These are phyloP conservation scores for Aureobasidium sp. DNA, from an alignment of 2,329 filamentous ascomycete species.

Conservation along the genomic window DNA sequence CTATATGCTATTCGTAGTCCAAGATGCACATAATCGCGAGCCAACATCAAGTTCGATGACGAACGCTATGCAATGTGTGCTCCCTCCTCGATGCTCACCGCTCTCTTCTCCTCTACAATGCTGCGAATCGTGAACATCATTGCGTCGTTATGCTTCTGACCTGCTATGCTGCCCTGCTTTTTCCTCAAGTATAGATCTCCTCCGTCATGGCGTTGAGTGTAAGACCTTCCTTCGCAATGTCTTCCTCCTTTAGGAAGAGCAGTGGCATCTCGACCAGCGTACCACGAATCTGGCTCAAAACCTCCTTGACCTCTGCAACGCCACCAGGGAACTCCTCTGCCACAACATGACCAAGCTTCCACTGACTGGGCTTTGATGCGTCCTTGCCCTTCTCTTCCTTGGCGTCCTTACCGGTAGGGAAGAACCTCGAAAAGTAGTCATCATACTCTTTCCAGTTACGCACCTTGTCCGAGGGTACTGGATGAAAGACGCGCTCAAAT, in stretches of 20 bases:
- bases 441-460: constrained; percentile 67
- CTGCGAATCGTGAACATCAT: not conserved
- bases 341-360: constrained; percentile 82
- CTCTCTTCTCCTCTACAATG: not conserved
- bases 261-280: constrained; percentile 76
- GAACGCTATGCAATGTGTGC: not conserved
- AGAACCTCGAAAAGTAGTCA: constrained; percentile 59
- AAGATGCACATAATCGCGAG: not conserved
- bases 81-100: not conserved
- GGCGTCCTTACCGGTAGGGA: constrained; percentile 41
- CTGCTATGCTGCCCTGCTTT: not conserved
- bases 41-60: not conserved
- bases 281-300: constrained; percentile 62
- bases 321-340: constrained; percentile 40
- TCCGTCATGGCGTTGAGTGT: constrained; percentile 35
- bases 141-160: not conserved
- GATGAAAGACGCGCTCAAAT: constrained; percentile 76
- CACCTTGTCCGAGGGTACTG: constrained; percentile 60
- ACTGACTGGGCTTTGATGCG: constrained; percentile 42
- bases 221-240: constrained; percentile 77
- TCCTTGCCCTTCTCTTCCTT: constrained; percentile 34
- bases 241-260: constrained; percentile 73
- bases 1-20: not conserved
- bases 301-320: constrained; percentile 48
- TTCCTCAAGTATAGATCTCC: not conserved